Evolutionary conservation across 805 yeast genomes (phyloP).

Genomic region (Yarrowia osloensis): DNA sequence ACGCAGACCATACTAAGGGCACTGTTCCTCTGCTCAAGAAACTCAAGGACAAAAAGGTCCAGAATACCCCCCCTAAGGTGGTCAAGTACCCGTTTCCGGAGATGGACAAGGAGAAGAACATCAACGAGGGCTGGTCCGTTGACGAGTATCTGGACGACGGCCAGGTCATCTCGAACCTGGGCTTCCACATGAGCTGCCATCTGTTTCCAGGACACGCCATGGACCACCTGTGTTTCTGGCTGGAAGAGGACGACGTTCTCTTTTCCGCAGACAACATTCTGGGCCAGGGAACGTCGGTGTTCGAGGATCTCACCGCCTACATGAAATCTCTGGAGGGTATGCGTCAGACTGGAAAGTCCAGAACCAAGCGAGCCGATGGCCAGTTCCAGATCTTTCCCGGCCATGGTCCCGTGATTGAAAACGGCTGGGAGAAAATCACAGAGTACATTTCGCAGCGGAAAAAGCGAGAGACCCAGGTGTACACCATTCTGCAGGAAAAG

Average conservation of each 20-base stretch:
- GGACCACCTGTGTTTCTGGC: constrained; percentile 44
- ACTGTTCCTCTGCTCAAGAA: constrained; percentile 17
- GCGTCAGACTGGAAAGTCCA: constrained; percentile 33
- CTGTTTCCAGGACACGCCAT: constrained; percentile 46
- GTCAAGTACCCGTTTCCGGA: constrained; percentile 30
- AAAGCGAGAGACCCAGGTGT: constrained; percentile 42
- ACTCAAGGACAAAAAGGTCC: constrained; percentile 23
- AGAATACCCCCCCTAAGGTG: constrained; percentile 7
- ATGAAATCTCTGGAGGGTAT: constrained; percentile 39
- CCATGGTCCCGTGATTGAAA: constrained; percentile 43
- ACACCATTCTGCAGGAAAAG: constrained; percentile 33
- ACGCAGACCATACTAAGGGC: constrained; percentile 41
- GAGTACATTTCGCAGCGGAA: constrained; percentile 43
- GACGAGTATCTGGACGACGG: constrained; percentile 37
- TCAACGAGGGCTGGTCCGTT: constrained; percentile 24
- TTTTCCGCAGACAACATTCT: constrained; percentile 46
- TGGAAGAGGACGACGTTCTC: constrained; percentile 42
- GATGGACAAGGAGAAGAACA: constrained; percentile 17
- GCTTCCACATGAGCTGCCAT: constrained; percentile 39
- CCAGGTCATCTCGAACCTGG: constrained; percentile 37
- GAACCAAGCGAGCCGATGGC: constrained; percentile 1
- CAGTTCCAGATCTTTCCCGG: constrained; percentile 42
- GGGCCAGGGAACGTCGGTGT: constrained; percentile 45
- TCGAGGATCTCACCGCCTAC: constrained; percentile 41
- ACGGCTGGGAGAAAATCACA: constrained; percentile 40